These are phyloP conservation scores for Brassica carinata DNA, from an alignment of 345 rosid species.

Conservation along the genomic window DNA sequence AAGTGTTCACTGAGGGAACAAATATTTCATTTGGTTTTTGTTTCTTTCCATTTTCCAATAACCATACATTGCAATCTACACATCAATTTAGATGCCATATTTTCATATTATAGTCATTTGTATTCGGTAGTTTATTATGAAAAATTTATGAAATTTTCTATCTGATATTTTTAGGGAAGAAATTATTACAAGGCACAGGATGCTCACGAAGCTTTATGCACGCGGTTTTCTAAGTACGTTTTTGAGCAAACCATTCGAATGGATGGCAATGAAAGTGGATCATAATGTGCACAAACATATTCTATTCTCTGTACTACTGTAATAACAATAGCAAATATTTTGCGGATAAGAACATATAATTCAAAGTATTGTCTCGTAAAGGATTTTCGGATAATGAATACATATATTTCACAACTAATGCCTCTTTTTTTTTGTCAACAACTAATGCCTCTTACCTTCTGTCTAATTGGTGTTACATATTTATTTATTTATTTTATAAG, in stretches of 20 bases:
- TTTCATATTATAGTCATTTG: not conserved
- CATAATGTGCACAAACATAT: constrained; percentile 22
- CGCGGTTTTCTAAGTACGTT: constrained; percentile 45
- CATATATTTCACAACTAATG: constrained; percentile 11
- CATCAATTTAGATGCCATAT: not conserved
- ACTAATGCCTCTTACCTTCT: constrained; percentile 11
- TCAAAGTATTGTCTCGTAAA: constrained; percentile 1
- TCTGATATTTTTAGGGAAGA: constrained; percentile 9
- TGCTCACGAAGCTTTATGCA: constrained; percentile 39
- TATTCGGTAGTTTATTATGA: not conserved
- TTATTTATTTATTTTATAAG: not conserved
- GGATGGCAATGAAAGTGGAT: constrained; percentile 36
- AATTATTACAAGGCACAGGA: constrained; percentile 25
- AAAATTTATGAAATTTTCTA: not conserved
- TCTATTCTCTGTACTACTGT: constrained; percentile 29
- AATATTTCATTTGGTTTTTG: not conserved
- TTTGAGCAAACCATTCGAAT: constrained; percentile 35
- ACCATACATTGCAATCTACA: not conserved
- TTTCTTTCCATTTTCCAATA: not conserved
- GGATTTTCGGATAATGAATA: constrained; percentile 17
- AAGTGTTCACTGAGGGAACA: not conserved
- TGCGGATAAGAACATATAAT: constrained; percentile 9
- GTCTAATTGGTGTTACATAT: constrained; percentile 2
- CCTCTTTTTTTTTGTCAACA: too few relatives aligned
- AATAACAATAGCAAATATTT: not conserved